phyloP scores from a whole-genome alignment of 2,329 filamentous ascomycete species.

The Balansia obtecta region DNA sequence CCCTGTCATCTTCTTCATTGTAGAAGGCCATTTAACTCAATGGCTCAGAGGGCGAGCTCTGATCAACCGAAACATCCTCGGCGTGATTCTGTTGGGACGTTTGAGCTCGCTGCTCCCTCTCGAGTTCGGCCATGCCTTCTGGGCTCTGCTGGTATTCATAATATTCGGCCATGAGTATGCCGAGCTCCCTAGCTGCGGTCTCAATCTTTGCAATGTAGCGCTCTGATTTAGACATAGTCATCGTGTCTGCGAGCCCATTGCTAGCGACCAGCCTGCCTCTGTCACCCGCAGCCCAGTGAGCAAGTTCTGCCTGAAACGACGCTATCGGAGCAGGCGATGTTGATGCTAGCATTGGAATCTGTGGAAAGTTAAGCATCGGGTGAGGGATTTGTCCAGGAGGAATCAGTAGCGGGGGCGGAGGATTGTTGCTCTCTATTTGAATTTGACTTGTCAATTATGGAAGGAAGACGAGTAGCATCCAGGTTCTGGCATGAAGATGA shows the following conservation, averaged over 20 bases:
- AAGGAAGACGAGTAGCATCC: neutral
- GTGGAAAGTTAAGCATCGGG: slow-evolving; percentile 12
- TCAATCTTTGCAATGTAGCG: slow-evolving; percentile 40
- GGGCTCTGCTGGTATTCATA: slow-evolving; percentile 27
- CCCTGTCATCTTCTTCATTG: no score
- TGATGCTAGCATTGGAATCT: slow-evolving; percentile 1
- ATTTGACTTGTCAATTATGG: neutral
- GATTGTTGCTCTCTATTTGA: slow-evolving; percentile 31
- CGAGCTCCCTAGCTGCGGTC: slow-evolving; percentile 40
- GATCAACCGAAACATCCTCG: slow-evolving; percentile 7
- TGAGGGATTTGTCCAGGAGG: slow-evolving; percentile 1
- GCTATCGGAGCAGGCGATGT: neutral
- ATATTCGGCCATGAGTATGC: slow-evolving; percentile 38
- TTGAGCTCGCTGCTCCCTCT: slow-evolving; percentile 9
- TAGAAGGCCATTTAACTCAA: neutral
- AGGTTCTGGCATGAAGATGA: neutral
- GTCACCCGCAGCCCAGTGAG: slow-evolving; percentile 20
- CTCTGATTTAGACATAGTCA: slow-evolving; percentile 28
- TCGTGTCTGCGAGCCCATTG: slow-evolving; percentile 34
- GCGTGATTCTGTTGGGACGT: slow-evolving; percentile 12
- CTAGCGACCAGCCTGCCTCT: slow-evolving; percentile 13
- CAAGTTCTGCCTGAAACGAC: slow-evolving; percentile 13
- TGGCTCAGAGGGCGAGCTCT: slow-evolving; percentile 4
- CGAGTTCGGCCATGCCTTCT: slow-evolving; percentile 16
- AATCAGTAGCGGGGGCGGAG: slow-evolving; percentile 17